Evolutionary conservation across 768 basidiomycete genomes (phyloP), one percentile per base, ranked within the genome.

Genomic region (Leccinum subgranulosum): DNA sequence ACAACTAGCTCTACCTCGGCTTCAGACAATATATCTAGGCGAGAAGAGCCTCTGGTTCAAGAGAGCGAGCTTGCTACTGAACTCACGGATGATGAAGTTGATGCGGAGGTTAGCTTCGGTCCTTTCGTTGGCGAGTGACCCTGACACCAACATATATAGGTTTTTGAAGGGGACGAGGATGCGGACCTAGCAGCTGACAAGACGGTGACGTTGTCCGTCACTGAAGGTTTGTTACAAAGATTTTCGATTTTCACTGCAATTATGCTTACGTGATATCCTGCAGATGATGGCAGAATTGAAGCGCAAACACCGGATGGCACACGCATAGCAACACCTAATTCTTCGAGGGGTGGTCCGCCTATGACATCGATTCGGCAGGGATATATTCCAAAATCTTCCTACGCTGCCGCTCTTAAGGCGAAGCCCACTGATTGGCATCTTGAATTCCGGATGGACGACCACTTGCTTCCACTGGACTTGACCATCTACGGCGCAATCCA

Each of bases 241-340:
- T 43, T 25, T 27, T 17, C 51, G 31, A 12, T 43, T 25, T 27
- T 17, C 51, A 29, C 17, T 15, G 46, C 49, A 29, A 27, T 17
- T 41, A 6, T 63, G 29, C 58, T 64, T 5, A 65, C 51, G n/a
- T 47, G n/a, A 53, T 36, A 2, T 29, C 17, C 47, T 23, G 10
- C 57, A 90, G 94, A 96, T 73, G 95, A 94, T 8, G 87, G 89
- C n/a, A 92, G 89, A 70, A 82, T 98, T 9, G 93, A 94, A 68
- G 97, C 95, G 2, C 92, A 97, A 70, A 98, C 97, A 0, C 95
- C 97, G 3, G 94, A 98, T 62, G 97, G 97, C 1, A 98, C 95
- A 0, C 84, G 94, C 15, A 86, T 99, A 29, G 85, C 91, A 3
- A 98, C 97, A 4, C 96, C 97, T 1, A 88, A 79, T 54, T 81